phyloP scores from a whole-genome alignment of 768 basidiomycete species.

The Tephrocybe sp. region DNA sequence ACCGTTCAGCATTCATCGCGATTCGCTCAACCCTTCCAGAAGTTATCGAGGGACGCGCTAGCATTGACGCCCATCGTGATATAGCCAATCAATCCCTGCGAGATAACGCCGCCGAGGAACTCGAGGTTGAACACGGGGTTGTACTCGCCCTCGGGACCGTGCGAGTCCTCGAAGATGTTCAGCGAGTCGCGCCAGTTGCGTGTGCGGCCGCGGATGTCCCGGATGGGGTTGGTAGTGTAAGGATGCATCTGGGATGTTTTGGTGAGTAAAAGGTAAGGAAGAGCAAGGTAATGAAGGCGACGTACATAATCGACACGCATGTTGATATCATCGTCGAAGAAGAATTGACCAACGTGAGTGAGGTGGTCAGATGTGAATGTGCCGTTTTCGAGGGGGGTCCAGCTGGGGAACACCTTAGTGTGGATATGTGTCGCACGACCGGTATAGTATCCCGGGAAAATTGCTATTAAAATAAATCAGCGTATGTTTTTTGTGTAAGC shows the following conservation, averaged over 20 bases:
- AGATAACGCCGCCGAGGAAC: slow-evolving; percentile 46
- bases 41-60: slow-evolving; percentile 35
- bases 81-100: slow-evolving; percentile 49
- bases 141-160: slow-evolving; percentile 46
- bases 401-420: slow-evolving; percentile 51
- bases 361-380: slow-evolving; percentile 43
- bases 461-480: slow-evolving; percentile 27
- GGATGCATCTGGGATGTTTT: slow-evolving; percentile 43
- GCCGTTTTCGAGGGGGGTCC: slow-evolving; percentile 40
- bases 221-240: slow-evolving; percentile 48
- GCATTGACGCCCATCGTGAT: slow-evolving; percentile 53
- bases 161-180: slow-evolving; percentile 51
- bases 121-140: slow-evolving; percentile 52
- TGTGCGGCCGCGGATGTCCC: slow-evolving; percentile 43
- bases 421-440: slow-evolving; percentile 56
- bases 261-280: neutral
- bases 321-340: slow-evolving; percentile 55
- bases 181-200: slow-evolving; percentile 52
- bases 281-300: neutral
- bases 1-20: no score
- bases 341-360: slow-evolving; percentile 51
- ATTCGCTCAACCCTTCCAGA: slow-evolving; percentile 27
- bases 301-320: slow-evolving; percentile 43
- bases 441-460: slow-evolving; percentile 57
- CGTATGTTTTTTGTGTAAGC: no score